Conservation (phyloP, 345 rosid genomes). For the Eucalyptus decipiens region DNA sequence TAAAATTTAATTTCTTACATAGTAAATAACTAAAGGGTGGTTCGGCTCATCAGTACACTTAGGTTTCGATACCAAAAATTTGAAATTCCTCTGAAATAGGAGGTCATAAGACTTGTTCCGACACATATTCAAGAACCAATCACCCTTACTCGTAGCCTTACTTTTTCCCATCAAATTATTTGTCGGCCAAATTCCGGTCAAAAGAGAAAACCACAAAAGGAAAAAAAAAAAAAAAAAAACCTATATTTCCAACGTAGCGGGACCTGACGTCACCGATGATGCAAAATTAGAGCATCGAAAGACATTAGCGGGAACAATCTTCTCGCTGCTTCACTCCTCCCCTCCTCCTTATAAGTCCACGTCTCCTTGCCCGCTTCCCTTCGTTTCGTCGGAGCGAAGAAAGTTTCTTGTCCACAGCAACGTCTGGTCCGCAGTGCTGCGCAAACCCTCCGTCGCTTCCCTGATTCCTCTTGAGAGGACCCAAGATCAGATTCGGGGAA, state of each 20-base stretch:
- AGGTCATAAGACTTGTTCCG: no score
- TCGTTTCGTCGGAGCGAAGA: background rate
- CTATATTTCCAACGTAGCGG: background rate
- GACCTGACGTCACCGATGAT: background rate
- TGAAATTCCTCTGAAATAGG: no score
- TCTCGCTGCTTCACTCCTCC: background rate
- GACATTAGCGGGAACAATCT: background rate
- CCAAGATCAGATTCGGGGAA: background rate
- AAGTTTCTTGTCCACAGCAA: background rate
- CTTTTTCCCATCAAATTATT: background rate
- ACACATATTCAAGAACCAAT: no score
- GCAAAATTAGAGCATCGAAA: background rate
- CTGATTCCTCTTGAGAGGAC: background rate
- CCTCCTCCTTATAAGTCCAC: background rate
- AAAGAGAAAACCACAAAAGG: background rate
- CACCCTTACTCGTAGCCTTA: background rate
- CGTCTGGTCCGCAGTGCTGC: constrained; percentile 38
- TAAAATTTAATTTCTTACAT: no score
- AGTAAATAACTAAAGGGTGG: no score
- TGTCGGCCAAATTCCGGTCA: background rate
- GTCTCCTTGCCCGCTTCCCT: background rate
- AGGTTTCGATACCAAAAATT: no score
- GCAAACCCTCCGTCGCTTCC: background rate
- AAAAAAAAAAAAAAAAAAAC: no score
- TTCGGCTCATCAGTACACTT: no score